These are phyloP conservation scores for Cercospora berteroae DNA, from an alignment of 2,329 filamentous ascomycete species.

Conservation along the genomic window DNA sequence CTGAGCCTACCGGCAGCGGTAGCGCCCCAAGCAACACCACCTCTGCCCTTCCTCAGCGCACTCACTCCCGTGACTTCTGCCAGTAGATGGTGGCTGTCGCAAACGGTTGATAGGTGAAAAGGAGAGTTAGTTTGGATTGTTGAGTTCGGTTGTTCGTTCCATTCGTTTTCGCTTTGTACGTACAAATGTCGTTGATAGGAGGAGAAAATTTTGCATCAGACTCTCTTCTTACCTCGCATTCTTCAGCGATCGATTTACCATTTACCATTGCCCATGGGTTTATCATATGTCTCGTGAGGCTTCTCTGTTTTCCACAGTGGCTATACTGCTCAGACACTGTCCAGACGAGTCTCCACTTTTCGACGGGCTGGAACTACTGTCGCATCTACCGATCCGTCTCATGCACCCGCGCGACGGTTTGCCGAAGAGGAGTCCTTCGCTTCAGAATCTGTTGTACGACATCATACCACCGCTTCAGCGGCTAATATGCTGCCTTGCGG, in stretches of 20 bases:
- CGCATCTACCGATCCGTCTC: background rate
- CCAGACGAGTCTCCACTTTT: background rate
- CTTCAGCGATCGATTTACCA: background rate
- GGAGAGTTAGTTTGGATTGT: constrained; percentile 42
- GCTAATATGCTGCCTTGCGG: background rate
- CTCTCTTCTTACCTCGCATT: background rate
- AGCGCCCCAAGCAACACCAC: background rate
- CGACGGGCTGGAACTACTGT: background rate
- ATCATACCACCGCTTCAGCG: background rate
- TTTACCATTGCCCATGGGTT: background rate
- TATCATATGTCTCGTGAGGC: background rate
- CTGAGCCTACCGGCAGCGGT: background rate
- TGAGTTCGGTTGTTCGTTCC: constrained; percentile 34
- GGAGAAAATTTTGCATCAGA: background rate
- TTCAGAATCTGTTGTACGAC: background rate
- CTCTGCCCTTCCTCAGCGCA: constrained; percentile 18
- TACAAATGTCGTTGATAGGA: constrained; percentile 22
- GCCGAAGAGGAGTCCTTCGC: background rate
- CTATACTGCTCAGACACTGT: background rate
- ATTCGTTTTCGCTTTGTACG: constrained; percentile 42
- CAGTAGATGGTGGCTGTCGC: constrained; percentile 35
- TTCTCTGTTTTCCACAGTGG: background rate
- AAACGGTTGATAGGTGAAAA: constrained; percentile 49
- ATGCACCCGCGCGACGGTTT: background rate
- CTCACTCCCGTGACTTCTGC: constrained; percentile 46